A percentile compares a stretch with the other conserved stretches of the same genome.
These are phyloP conservation scores for Brassica rapa DNA, from an alignment of 345 rosid genomes.

Conservation along the genomic window DNA sequence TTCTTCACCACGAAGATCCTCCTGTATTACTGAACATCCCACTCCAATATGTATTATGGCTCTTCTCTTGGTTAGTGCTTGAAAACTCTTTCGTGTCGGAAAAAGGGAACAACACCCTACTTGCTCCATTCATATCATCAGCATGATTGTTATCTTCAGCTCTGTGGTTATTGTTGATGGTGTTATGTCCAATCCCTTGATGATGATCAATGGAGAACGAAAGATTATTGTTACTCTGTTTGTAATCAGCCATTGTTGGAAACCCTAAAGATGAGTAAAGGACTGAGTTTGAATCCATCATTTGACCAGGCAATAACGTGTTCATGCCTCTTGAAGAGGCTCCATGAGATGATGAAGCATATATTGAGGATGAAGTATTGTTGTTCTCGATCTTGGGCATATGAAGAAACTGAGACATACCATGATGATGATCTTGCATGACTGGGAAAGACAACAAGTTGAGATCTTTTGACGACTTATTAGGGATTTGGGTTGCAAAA, in stretches of 20 bases:
- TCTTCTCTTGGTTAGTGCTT: conserved; percentile 37
- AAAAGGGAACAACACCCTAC: conserved; percentile 43
- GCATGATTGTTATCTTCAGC: conserved; percentile 22
- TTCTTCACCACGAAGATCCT: conserved; percentile 42
- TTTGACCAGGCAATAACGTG: conserved; percentile 40
- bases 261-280: conserved; percentile 40
- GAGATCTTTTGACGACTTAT: conserved; percentile 41
- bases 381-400: conserved; percentile 39
- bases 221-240: conserved; percentile 32
- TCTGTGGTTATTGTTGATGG: conserved; percentile 28
- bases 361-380: conserved; percentile 30
- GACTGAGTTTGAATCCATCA: conserved; percentile 42
- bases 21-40: conserved; percentile 44
- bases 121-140: conserved; percentile 35
- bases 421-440: conserved; percentile 41
- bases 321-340: conserved; percentile 42
- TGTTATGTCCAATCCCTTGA: conserved; percentile 37
- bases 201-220: conserved; percentile 39
- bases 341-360: conserved; percentile 38
- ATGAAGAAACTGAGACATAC: conserved; percentile 42
- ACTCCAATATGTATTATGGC: conserved; percentile 35
- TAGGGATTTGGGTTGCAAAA: conserved; percentile 33
- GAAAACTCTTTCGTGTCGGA: conserved; percentile 43
- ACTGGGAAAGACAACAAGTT: conserved; percentile 41
- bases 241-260: conserved; percentile 40